Evolutionary conservation across 768 basidiomycete species (phyloP).

Genomic region (Coprinopsis strossmayeri): DNA sequence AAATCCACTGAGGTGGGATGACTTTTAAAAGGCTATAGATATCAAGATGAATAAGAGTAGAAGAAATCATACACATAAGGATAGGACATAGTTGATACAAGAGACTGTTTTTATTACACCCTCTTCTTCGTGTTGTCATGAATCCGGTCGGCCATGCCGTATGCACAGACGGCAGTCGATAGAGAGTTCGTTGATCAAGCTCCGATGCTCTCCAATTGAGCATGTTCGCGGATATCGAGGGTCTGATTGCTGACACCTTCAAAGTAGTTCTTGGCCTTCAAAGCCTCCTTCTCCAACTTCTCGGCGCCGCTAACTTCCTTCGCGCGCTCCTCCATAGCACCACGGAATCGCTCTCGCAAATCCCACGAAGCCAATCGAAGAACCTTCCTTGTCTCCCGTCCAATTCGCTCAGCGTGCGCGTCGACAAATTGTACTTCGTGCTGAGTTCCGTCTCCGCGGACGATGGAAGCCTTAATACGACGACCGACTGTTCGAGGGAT

Average conservation of each 20-base stretch:
- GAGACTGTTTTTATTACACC: not conserved
- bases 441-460: slow-evolving; percentile 38
- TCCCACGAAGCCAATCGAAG: slow-evolving; percentile 89
- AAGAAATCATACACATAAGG: not conserved
- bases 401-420: slow-evolving; percentile 61
- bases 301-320: slow-evolving; percentile 75
- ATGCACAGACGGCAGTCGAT: not conserved
- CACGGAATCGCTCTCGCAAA: slow-evolving; percentile 71
- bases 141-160: not conserved
- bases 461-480: slow-evolving; percentile 63
- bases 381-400: slow-evolving; percentile 89
- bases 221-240: slow-evolving; percentile 34
- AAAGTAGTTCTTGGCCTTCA: slow-evolving; percentile 71
- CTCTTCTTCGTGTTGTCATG: not conserved
- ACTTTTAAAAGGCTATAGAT: too few relatives aligned
- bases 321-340: slow-evolving; percentile 71
- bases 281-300: slow-evolving; percentile 64
- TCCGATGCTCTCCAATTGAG: slow-evolving; percentile 22
- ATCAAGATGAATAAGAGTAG: too few relatives aligned
- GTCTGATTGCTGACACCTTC: slow-evolving; percentile 41
- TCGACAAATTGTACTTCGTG: slow-evolving; percentile 57
- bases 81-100: not conserved
- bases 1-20: too few relatives aligned
- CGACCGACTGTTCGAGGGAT: slow-evolving; percentile 89
- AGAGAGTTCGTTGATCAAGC: slow-evolving; percentile 15